These are phyloP conservation scores for Alternaria sp. DNA, from an alignment of 2,329 filamentous ascomycete genomes.

Conservation along the genomic window DNA sequence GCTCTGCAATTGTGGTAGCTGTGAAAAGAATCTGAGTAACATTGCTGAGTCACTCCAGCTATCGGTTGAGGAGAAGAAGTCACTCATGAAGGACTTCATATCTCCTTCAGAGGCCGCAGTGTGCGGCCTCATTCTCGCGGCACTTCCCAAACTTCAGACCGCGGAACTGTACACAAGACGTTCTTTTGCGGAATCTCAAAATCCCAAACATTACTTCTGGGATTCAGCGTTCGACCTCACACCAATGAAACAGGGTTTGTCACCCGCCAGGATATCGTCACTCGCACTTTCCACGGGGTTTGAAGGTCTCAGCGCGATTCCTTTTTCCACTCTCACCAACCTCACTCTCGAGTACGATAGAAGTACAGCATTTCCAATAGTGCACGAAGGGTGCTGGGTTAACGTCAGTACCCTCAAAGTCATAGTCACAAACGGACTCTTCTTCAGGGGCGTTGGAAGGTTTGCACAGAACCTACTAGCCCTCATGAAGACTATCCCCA, in stretches of 20 bases:
- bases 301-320: background rate
- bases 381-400: background rate
- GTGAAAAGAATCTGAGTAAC: background rate
- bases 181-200: background rate
- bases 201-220: background rate
- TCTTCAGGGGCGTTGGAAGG: background rate
- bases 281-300: background rate
- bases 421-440: background rate
- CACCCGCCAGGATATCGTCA: background rate
- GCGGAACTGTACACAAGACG: background rate
- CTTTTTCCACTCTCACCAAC: background rate
- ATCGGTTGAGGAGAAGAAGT: background rate
- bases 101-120: background rate
- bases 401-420: background rate
- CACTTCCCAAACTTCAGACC: background rate
- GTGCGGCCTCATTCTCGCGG: background rate
- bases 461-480: background rate
- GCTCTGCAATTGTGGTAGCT: background rate
- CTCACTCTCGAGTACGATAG: background rate
- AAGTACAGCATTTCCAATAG: background rate
- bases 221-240: background rate
- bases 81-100: background rate
- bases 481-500: background rate
- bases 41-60: background rate
- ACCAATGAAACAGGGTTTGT: background rate